phyloP scores from a whole-genome alignment of 352 stramenopile species.

The Phytophthora pistaciae region DNA sequence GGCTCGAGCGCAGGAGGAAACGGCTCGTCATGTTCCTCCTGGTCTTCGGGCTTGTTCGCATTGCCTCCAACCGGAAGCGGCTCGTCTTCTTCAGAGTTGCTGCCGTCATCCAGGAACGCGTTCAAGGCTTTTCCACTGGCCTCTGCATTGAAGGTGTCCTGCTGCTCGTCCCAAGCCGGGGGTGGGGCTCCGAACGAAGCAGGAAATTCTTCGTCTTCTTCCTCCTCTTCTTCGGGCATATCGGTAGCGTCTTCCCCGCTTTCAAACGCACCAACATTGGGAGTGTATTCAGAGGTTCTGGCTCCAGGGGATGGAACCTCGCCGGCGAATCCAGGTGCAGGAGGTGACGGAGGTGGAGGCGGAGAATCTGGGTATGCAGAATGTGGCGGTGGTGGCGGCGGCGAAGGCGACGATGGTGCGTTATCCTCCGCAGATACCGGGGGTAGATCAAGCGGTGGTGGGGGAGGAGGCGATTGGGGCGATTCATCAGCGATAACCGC shows the following conservation, averaged over 20 bases:
- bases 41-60: constrained; percentile 29
- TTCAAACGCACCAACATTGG: constrained; percentile 13
- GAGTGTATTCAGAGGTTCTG: constrained; percentile 5
- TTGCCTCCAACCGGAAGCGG: constrained; percentile 45
- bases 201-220: constrained; percentile 85
- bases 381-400: constrained; percentile 8
- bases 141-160: constrained; percentile 57
- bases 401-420: constrained; percentile 3
- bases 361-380: constrained; percentile 45
- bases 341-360: constrained; percentile 40
- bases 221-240: constrained; percentile 57
- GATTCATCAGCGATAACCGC: constrained; percentile 10
- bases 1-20: constrained; percentile 26
- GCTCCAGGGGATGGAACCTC: constrained; percentile 9
- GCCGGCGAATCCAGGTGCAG: constrained; percentile 26
- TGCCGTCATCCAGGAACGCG: constrained; percentile 78
- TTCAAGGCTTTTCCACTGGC: constrained; percentile 76
- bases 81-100: constrained; percentile 72
- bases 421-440: constrained; percentile 7
- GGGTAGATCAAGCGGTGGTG: constrained; percentile 30
- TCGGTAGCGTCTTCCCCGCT: constrained; percentile 9
- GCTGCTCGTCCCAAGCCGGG: constrained; percentile 34
- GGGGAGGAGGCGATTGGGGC: constrained; percentile 20
- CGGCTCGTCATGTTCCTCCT: constrained; percentile 41
- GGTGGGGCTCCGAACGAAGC: constrained; percentile 49